A percentile compares a stretch with the other conserved stretches of the same genome.
Conservation (phyloP, 2,329 filamentous ascomycete genomes). For the Atkinsonella hypoxylon region DNA sequence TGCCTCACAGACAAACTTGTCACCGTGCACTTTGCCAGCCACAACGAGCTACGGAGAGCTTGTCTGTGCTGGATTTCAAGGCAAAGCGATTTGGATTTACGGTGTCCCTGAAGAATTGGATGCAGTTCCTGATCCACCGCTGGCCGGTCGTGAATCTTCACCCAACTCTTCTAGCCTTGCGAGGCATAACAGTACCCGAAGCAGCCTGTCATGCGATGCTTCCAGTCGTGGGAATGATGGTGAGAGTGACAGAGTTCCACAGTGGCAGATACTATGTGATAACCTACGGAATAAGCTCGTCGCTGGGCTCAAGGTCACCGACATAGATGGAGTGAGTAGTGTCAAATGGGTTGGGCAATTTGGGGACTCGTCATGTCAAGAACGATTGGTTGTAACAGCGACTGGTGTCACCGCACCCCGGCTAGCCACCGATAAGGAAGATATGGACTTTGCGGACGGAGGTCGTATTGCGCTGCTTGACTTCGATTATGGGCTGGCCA, state of each 20-base stretch:
- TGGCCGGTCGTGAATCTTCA: constrained; percentile 12
- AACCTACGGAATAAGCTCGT: constrained; percentile 60
- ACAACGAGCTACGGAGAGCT: constrained; percentile 59
- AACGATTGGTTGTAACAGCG: constrained; percentile 58
- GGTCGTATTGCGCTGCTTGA: constrained; percentile 63
- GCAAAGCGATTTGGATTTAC: constrained; percentile 66
- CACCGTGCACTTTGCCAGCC: constrained; percentile 58
- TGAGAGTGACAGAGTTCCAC: constrained; percentile 35
- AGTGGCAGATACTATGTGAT: constrained; percentile 59
- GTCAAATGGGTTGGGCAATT: constrained; percentile 60
- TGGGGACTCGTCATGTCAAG: constrained; percentile 33
- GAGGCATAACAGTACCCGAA: constrained; percentile 19
- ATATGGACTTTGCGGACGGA: constrained; percentile 65
- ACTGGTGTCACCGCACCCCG: constrained; percentile 52
- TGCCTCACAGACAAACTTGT: constrained; percentile 41
- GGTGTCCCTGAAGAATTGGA: constrained; percentile 65
- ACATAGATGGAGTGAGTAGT: constrained; percentile 53
- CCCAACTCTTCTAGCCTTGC: constrained; percentile 11
- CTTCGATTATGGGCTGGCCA: constrained; percentile 50
- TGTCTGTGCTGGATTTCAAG: constrained; percentile 61
- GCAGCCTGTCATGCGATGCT: constrained; percentile 19
- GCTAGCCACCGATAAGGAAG: constrained; percentile 54
- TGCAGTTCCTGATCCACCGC: constrained; percentile 36
- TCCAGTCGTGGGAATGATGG: constrained; percentile 19
- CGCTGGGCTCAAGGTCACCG: constrained; percentile 51